These are phyloP conservation scores for Apiospora phragmitis DNA, from an alignment of 2,329 filamentous ascomycete genomes.

Conservation along the genomic window DNA sequence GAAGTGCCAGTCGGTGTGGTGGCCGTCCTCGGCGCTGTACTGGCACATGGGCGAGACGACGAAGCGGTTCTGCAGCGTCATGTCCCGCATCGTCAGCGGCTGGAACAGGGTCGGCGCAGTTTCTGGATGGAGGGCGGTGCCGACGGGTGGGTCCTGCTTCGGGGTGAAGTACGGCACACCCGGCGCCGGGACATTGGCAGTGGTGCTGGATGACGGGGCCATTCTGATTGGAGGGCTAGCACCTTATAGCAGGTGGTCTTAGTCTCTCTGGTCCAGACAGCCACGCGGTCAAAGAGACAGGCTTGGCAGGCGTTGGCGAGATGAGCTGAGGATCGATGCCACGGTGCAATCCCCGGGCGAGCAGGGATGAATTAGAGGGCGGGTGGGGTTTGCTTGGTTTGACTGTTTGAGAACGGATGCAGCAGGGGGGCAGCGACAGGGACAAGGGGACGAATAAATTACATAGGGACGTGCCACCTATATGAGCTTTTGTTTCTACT, in stretches of 20 bases:
- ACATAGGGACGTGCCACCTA: not conserved
- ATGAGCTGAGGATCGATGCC: conserved; percentile 17
- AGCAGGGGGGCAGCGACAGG: not conserved
- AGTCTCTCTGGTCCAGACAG: not conserved
- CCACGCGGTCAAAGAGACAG: not conserved
- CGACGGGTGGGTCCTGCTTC: conserved; percentile 51
- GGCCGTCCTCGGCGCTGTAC: conserved; percentile 63
- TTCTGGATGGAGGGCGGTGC: conserved; percentile 43
- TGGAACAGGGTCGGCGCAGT: conserved; percentile 58
- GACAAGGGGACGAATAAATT: not conserved
- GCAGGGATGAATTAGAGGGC: conserved; percentile 5
- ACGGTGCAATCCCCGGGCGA: conserved; percentile 4
- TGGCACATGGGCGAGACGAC: conserved; percentile 63
- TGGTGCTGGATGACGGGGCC: not conserved
- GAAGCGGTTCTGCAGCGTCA: conserved; percentile 58
- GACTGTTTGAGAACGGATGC: not conserved
- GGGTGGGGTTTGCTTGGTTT: not conserved
- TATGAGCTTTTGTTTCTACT: not conserved
- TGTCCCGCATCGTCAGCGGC: conserved; percentile 46
- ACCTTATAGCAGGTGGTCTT: not conserved
- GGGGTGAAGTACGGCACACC: conserved; percentile 56
- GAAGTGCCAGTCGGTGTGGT: conserved; percentile 78
- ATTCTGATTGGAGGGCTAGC: not conserved
- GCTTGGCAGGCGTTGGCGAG: conserved; percentile 17
- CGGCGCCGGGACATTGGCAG: conserved; percentile 35